Percentiles rank a stretch among this genome's conserved stretches.
Evolutionary conservation across 2,329 filamentous ascomycete species (phyloP).

Genomic region (Neofusicoccum sp.): DNA sequence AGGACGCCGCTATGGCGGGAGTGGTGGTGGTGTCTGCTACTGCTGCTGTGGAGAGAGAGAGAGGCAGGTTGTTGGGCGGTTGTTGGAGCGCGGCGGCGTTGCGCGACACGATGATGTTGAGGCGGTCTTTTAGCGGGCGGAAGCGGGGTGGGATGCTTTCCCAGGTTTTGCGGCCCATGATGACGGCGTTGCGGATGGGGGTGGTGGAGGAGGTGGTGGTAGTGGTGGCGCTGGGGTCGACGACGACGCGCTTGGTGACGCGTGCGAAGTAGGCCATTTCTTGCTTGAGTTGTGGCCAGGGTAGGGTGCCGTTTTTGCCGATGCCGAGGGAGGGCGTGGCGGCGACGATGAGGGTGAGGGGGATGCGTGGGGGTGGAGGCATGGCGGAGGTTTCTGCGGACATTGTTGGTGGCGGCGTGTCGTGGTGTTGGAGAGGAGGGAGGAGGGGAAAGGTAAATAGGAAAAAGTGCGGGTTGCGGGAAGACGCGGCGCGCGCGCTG

Average conservation of each 20-base stretch:
- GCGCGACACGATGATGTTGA: conserved; percentile 79
- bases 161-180: conserved; percentile 98
- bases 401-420: background rate
- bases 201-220: conserved; percentile 26
- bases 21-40: background rate
- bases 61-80: background rate
- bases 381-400: background rate
- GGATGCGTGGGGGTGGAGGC: conserved; percentile 34
- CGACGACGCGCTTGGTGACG: conserved; percentile 67
- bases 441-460: background rate
- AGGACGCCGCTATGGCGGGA: background rate
- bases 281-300: conserved; percentile 83
- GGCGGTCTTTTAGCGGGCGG: conserved; percentile 72
- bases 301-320: conserved; percentile 72
- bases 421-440: background rate
- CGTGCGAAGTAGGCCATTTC: conserved; percentile 97
- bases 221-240: background rate
- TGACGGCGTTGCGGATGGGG: conserved; percentile 60
- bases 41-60: background rate
- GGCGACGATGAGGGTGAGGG: conserved; percentile 90
- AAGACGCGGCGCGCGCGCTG: background rate
- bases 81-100: conserved; percentile 20
- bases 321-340: conserved; percentile 90
- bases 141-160: conserved; percentile 79
- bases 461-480: background rate